Percentiles rank a stretch among this genome's conserved stretches.
Conservation (phyloP, 2,329 filamentous ascomycete genomes). For the Aureobasidium uvarum region DNA sequence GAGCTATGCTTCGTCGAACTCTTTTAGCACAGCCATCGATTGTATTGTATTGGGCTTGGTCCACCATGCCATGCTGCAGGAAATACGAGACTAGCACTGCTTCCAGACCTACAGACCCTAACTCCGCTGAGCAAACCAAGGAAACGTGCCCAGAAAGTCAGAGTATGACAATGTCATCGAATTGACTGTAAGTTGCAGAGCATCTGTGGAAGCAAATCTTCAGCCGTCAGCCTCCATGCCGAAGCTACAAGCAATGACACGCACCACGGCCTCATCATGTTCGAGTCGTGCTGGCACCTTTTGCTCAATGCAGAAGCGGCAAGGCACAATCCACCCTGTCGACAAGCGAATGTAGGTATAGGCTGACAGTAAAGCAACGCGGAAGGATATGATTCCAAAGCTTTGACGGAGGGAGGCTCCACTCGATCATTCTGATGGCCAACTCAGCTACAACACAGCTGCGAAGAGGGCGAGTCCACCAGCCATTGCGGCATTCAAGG, state of each 20-base stretch:
- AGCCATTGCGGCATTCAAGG: background rate
- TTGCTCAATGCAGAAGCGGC: background rate
- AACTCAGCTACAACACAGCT: constrained; percentile 1
- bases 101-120: too few species aligned
- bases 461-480: background rate
- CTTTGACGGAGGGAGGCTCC: too few species aligned
- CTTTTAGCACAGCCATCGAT: too few species aligned
- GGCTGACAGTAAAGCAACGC: background rate
- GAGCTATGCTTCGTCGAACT: background rate
- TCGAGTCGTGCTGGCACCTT: background rate
- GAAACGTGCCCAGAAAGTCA: too few species aligned
- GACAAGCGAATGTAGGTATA: background rate
- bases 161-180: background rate
- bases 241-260: background rate
- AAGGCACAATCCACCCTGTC: background rate
- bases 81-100: background rate
- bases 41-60: too few species aligned
- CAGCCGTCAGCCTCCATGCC: background rate
- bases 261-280: background rate
- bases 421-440: background rate
- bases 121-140: too few species aligned
- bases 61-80: background rate
- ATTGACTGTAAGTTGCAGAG: background rate
- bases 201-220: background rate
- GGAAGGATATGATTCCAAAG: too few species aligned